Conservation (phyloP, 75 land plant species). For the Cryptomeria japonica region DNA sequence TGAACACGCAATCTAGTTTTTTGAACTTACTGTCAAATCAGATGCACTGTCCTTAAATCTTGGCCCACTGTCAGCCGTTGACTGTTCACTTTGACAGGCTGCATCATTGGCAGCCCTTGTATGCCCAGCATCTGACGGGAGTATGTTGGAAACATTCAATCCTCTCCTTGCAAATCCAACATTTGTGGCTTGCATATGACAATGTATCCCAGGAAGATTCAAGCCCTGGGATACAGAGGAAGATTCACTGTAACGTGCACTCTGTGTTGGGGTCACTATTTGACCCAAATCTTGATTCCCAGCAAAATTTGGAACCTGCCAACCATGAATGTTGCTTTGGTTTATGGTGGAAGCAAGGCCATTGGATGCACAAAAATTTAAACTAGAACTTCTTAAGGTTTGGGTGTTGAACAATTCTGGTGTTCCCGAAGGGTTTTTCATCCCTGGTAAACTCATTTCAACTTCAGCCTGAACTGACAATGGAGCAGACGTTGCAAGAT, state of each 20-base stretch:
- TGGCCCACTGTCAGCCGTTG: conserved; percentile 7
- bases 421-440: background rate
- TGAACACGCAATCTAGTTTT: background rate
- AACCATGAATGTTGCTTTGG: background rate
- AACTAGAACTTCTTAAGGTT: background rate
- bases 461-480: conserved; percentile 3
- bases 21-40: background rate
- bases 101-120: background rate
- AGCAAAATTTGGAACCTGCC: background rate
- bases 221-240: conserved; percentile 5
- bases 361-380: background rate
- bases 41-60: conserved; percentile 3
- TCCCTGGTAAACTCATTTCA: background rate
- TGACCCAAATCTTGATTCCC: background rate
- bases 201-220: conserved; percentile 1
- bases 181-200: background rate
- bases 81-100: conserved; percentile 3
- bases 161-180: background rate
- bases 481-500: background rate
- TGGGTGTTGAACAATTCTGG: conserved; percentile 8
- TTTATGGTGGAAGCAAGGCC: background rate
- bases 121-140: background rate
- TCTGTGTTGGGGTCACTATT: conserved; percentile 1
- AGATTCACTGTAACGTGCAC: background rate
- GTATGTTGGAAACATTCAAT: background rate